Conservation (phyloP, 1,139 yeast genomes). For the Taiozyma sp. region DNA sequence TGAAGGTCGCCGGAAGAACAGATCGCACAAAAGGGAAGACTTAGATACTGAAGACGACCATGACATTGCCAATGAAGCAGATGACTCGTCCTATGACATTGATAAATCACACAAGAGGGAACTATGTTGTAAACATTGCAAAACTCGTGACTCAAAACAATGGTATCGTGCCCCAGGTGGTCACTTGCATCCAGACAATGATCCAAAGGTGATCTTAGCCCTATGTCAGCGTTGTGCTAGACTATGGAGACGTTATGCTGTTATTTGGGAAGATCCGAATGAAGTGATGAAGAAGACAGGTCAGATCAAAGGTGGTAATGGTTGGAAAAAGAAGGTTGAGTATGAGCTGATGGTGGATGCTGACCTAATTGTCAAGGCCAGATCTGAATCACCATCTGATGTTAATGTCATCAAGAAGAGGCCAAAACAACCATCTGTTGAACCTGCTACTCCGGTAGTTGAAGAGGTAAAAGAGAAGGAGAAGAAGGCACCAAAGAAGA, state of each 20-base stretch:
- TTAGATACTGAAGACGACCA: slow-evolving; percentile 30
- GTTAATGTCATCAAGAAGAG: slow-evolving; percentile 1
- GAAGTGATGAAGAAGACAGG: slow-evolving; percentile 55
- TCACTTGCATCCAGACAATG: slow-evolving; percentile 33
- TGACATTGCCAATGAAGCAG: slow-evolving; percentile 25
- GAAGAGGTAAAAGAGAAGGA: slow-evolving; percentile 8
- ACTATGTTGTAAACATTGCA: slow-evolving; percentile 50
- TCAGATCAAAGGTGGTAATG: slow-evolving; percentile 36
- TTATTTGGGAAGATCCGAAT: slow-evolving; percentile 80
- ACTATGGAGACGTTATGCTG: slow-evolving; percentile 88
- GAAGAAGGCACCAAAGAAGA: slow-evolving; percentile 9
- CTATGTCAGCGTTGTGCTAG: slow-evolving; percentile 85
- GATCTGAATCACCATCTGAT: slow-evolving; percentile 24
- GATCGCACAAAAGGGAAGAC: slow-evolving; percentile 19
- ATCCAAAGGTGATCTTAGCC: slow-evolving; percentile 39
- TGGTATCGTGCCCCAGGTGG: slow-evolving; percentile 75
- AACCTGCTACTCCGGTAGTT: not conserved
- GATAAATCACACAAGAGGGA: slow-evolving; percentile 20
- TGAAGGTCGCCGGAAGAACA: slow-evolving; percentile 65
- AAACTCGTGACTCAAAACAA: slow-evolving; percentile 44
- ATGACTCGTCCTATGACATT: slow-evolving; percentile 37
- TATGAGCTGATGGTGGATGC: slow-evolving; percentile 70
- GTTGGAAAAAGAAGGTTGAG: slow-evolving; percentile 63
- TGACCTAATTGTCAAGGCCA: slow-evolving; percentile 49
- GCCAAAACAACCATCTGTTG: not conserved